phyloP scores from a whole-genome alignment of 768 basidiomycete species.

The Xerocomellus amylosporus region DNA sequence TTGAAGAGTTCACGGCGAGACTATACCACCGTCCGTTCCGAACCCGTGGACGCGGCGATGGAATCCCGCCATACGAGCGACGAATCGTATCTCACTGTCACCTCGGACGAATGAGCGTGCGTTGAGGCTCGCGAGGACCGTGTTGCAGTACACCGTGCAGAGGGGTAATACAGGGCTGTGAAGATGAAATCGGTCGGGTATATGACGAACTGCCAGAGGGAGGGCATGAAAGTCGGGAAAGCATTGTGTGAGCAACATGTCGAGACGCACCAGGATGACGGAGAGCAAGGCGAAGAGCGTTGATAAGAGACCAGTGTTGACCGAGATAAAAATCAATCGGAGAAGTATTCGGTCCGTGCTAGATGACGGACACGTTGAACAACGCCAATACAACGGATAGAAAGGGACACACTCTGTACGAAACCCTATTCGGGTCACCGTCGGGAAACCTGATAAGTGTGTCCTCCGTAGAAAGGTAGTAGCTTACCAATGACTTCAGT shows the following conservation, averaged over 20 bases:
- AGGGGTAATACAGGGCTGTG: conserved; percentile 27
- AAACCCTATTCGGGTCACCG: conserved; percentile 13
- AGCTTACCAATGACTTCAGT: conserved; percentile 17
- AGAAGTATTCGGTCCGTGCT: conserved; percentile 27
- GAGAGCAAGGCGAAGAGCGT: conserved; percentile 22
- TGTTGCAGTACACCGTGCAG: conserved; percentile 34
- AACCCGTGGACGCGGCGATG: no score
- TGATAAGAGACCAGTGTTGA: conserved; percentile 25
- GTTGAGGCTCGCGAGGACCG: conserved; percentile 34
- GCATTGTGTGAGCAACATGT: background rate
- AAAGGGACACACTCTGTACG: background rate
- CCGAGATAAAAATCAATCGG: conserved; percentile 25
- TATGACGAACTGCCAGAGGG: conserved; percentile 15
- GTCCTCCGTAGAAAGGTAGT: background rate
- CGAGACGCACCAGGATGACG: conserved; percentile 18
- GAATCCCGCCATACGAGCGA: no score
- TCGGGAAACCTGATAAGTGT: background rate
- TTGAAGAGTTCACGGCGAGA: no score
- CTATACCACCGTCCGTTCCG: no score
- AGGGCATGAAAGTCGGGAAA: background rate
- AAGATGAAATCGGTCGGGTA: conserved; percentile 25
- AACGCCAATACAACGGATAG: background rate
- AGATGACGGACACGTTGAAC: conserved; percentile 1
- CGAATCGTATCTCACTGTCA: background rate
- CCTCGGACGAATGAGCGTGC: conserved; percentile 18